phyloP scores from a whole-genome alignment of 2,329 filamentous ascomycete species.

The Elsinoe australis region DNA sequence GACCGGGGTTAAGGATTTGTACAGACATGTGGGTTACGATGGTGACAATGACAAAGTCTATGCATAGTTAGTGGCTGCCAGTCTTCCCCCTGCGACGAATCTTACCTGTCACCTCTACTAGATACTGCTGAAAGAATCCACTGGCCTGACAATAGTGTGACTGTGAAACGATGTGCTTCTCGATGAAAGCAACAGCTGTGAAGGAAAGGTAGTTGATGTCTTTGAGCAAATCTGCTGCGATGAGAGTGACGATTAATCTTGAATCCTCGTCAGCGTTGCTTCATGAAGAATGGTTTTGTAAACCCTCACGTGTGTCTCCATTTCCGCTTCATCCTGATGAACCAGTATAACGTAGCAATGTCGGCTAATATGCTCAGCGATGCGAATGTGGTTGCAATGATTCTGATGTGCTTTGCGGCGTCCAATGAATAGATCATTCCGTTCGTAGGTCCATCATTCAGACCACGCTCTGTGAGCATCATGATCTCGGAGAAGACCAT shows the following conservation, averaged over 20 bases:
- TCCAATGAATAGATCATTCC: slow-evolving; percentile 7
- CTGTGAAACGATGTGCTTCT: slow-evolving; percentile 42
- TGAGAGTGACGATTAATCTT: slow-evolving; percentile 63
- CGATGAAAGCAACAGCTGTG: slow-evolving; percentile 49
- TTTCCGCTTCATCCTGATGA: slow-evolving; percentile 58
- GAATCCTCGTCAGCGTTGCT: slow-evolving; percentile 8
- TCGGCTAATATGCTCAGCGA: slow-evolving; percentile 12
- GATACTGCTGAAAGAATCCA: slow-evolving; percentile 59
- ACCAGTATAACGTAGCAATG: slow-evolving; percentile 54
- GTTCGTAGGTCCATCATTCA: slow-evolving; percentile 1
- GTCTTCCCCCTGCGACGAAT: background rate
- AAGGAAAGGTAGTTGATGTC: slow-evolving; percentile 58
- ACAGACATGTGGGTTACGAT: slow-evolving; percentile 63
- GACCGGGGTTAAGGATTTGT: slow-evolving; percentile 55
- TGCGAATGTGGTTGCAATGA: slow-evolving; percentile 4
- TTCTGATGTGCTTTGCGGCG: slow-evolving; percentile 8
- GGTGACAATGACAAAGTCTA: slow-evolving; percentile 58
- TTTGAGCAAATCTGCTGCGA: slow-evolving; percentile 62
- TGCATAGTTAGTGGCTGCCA: background rate
- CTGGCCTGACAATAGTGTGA: slow-evolving; percentile 58
- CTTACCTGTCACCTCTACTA: slow-evolving; percentile 57
- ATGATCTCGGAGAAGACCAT: background rate
- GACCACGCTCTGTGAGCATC: slow-evolving; percentile 8
- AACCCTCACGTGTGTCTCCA: slow-evolving; percentile 55
- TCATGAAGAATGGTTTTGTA: background rate